These are phyloP conservation scores for Coemansia sp. DNA, from an alignment of 192 early-diverging fungal species.

Conservation along the genomic window DNA sequence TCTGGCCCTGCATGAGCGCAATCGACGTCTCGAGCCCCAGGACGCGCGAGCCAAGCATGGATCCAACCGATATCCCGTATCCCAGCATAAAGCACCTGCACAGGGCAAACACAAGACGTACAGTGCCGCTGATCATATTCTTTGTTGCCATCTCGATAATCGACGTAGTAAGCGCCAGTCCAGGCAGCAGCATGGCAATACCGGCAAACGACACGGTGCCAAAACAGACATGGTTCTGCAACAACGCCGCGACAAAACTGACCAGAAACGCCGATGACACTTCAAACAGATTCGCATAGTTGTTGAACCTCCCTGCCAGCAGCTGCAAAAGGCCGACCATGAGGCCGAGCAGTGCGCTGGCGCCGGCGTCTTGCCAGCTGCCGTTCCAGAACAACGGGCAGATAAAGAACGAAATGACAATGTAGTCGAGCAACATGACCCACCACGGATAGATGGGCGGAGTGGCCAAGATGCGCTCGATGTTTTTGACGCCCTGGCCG, in stretches of 20 bases:
- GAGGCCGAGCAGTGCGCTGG: slow-evolving; percentile 55
- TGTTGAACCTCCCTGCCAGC: slow-evolving; percentile 60
- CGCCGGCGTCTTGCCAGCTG: slow-evolving; percentile 63
- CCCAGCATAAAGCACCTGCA: slow-evolving; percentile 77
- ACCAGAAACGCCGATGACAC: slow-evolving; percentile 65
- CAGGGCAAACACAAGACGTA: slow-evolving; percentile 78
- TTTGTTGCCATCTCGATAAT: slow-evolving; percentile 86
- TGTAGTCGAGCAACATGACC: slow-evolving; percentile 59
- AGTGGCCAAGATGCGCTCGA: slow-evolving; percentile 60
- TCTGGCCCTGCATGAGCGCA: slow-evolving; percentile 25
- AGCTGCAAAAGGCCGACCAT: slow-evolving; percentile 64
- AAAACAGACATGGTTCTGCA: slow-evolving; percentile 65
- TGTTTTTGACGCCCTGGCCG: slow-evolving; percentile 63
- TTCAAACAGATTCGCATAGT: slow-evolving; percentile 73
- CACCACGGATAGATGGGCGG: slow-evolving; percentile 61
- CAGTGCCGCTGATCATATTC: slow-evolving; percentile 85
- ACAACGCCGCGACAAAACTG: slow-evolving; percentile 60
- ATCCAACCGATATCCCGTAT: slow-evolving; percentile 70
- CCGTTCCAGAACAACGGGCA: slow-evolving; percentile 71
- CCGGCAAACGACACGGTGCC: slow-evolving; percentile 62
- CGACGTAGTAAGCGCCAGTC: slow-evolving; percentile 75
- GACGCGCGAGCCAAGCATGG: slow-evolving; percentile 59
- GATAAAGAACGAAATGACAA: slow-evolving; percentile 58
- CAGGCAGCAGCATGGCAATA: slow-evolving; percentile 65
- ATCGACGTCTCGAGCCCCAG: slow-evolving; percentile 46